Conservation (phyloP, 1,139 yeast species). For the Yamadazyma diddensiae region DNA sequence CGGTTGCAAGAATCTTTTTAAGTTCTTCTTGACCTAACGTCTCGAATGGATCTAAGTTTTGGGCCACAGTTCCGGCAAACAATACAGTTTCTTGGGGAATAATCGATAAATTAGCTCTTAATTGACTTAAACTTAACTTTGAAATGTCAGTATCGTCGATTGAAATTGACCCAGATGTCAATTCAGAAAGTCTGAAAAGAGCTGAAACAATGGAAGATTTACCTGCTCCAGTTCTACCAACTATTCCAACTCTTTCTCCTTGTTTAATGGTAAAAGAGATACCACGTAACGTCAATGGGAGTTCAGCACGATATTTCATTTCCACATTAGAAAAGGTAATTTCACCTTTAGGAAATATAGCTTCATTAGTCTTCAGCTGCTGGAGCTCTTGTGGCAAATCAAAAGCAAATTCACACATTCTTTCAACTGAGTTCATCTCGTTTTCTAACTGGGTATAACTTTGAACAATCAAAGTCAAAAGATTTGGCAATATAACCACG, state of each 20-base stretch:
- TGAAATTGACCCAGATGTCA: slow-evolving; percentile 46
- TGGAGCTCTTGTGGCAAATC: slow-evolving; percentile 39
- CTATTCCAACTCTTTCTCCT: slow-evolving; percentile 67
- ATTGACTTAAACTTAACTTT: slow-evolving; percentile 66
- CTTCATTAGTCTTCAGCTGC: slow-evolving; percentile 47
- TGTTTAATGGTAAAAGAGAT: slow-evolving; percentile 46
- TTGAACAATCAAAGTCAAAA: slow-evolving; percentile 49
- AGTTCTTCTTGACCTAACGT: slow-evolving; percentile 21
- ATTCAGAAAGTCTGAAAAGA: slow-evolving; percentile 59
- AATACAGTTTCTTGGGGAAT: slow-evolving; percentile 93
- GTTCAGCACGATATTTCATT: slow-evolving; percentile 70
- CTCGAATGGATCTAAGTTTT: slow-evolving; percentile 70
- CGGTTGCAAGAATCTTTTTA: slow-evolving; percentile 9
- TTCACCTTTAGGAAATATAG: slow-evolving; percentile 46
- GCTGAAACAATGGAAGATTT: slow-evolving; percentile 69
- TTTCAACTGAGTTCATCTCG: slow-evolving; percentile 81
- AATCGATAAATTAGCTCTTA: slow-evolving; percentile 74
- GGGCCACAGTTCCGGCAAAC: slow-evolving; percentile 76
- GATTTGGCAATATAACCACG: slow-evolving; percentile 50
- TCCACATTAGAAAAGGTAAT: slow-evolving; percentile 57
- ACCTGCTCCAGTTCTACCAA: slow-evolving; percentile 84
- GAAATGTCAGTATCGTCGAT: slow-evolving; percentile 62
- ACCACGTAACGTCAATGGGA: slow-evolving; percentile 69
- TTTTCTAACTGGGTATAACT: slow-evolving; percentile 73
- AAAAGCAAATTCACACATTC: slow-evolving; percentile 68